phyloP scores from a whole-genome alignment of 306 rosid species.

The Inga laurina region DNA sequence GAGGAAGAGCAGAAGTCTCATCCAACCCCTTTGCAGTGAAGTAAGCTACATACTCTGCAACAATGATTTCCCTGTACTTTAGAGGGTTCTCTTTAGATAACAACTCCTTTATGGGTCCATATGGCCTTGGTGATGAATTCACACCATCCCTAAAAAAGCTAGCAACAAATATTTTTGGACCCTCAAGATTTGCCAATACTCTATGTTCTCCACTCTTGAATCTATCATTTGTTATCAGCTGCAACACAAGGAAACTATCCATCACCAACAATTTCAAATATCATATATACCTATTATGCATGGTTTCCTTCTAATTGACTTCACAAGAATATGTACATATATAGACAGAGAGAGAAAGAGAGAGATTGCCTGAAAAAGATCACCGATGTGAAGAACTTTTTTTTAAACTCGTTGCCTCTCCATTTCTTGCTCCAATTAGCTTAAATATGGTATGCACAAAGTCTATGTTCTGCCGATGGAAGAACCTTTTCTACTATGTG shows the following conservation, averaged over 20 bases:
- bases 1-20: constrained; percentile 33
- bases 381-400: constrained; percentile 9
- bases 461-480: too few relatives aligned
- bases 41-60: constrained; percentile 26
- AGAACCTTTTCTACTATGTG: too few relatives aligned
- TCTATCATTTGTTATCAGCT: constrained; percentile 32
- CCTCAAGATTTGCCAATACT: constrained; percentile 28
- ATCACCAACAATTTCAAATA: too few relatives aligned
- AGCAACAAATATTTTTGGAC: constrained; percentile 47
- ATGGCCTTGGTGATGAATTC: background rate
- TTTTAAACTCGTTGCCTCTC: too few relatives aligned
- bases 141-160: constrained; percentile 22
- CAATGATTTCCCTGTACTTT: constrained; percentile 40
- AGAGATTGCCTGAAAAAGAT: constrained; percentile 36
- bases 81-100: constrained; percentile 54
- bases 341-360: too few relatives aligned
- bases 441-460: too few relatives aligned
- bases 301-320: too few relatives aligned
- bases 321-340: too few relatives aligned
- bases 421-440: too few relatives aligned
- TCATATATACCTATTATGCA: too few relatives aligned
- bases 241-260: too few relatives aligned
- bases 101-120: constrained; percentile 61
- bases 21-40: constrained; percentile 29
- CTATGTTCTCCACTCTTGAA: constrained; percentile 42